Base-by-base conservation (phyloP, 2,329 filamentous ascomycete species). In the Aspergillus latus region DNA sequence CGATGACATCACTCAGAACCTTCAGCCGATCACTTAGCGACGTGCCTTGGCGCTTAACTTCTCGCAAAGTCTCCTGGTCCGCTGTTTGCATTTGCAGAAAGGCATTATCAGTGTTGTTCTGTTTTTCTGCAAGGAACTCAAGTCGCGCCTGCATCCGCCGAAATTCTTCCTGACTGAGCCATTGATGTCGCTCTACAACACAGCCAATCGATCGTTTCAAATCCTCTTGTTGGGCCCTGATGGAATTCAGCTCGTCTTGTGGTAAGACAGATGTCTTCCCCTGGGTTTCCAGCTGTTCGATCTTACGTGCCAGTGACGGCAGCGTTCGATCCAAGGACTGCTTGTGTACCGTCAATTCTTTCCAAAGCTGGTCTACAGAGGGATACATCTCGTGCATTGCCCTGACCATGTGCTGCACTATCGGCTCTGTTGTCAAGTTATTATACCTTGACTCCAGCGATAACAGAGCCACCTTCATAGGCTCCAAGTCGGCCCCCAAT, bases 401-500 rank as follows among this genome's bases (percentile, higher is more conserved):
- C 16, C 52, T 59, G 21, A 72, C 49, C 62, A 76, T 74, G 11
- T 67, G 61, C n/a, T 64, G 66, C 1, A 71, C 68, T 15, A 78
- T 49, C 2, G 68, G 62, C 9, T 72, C 70, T 0, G 74, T 75
- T 15, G 66, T 66, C 6, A 86, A 66, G 59, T 81, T 82, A 54
- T 77, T 78, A 57, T 77, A 83, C 58, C 80, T 81, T 0, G 58
- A 54, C 62, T 82, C 76, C 6, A 86, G 61, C 0, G 72, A 75
- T 30, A 67, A 64, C 21, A 74, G 36, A n/a, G 62, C 65, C 16
- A 61, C 59, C 5, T 49, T 57, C 3, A 71, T n/a, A 13, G 56
- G 21, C 11, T 30, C 32, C 10, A 52, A 21, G 53, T 39, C n/a
- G 21, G 42, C 6, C 4, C n/a, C 30, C 9, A 13, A 13, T 10